Conservation (phyloP, 768 basidiomycete species). For the Mycena galericulata region DNA sequence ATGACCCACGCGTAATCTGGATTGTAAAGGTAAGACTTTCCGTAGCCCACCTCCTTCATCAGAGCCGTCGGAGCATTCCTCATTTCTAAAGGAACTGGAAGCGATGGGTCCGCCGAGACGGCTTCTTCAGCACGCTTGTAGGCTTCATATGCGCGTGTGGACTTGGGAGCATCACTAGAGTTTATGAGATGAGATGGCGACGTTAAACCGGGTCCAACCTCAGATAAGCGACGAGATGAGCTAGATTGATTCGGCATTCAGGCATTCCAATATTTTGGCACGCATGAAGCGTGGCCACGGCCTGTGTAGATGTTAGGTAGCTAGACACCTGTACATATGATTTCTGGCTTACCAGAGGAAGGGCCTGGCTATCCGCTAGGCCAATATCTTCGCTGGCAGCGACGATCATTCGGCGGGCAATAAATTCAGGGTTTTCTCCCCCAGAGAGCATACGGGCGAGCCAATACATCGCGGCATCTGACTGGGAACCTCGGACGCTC, state of each 20-base stretch:
- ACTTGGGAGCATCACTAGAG: constrained; percentile 75
- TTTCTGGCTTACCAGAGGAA: constrained; percentile 70
- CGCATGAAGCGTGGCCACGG: constrained; percentile 70
- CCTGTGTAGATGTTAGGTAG: constrained; percentile 51
- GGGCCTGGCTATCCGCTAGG: constrained; percentile 79
- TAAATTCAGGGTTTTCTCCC: constrained; percentile 85
- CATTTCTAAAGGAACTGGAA: constrained; percentile 77
- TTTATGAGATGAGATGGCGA: neutral
- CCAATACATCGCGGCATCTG: constrained; percentile 88
- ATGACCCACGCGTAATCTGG: constrained; percentile 66
- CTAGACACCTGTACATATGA: constrained; percentile 1
- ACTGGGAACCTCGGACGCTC: constrained; percentile 81
- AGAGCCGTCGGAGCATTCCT: constrained; percentile 82
- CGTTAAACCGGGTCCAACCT: constrained; percentile 41
- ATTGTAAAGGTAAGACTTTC: constrained; percentile 72
- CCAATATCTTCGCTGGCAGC: constrained; percentile 91
- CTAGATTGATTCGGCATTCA: constrained; percentile 82
- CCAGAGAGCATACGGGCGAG: constrained; percentile 84
- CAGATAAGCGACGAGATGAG: constrained; percentile 82
- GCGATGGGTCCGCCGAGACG: constrained; percentile 62
- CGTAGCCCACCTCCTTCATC: constrained; percentile 79
- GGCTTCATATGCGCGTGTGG: constrained; percentile 82
- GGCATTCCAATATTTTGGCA: constrained; percentile 85
- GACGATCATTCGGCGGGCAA: constrained; percentile 80
- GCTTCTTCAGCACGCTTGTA: constrained; percentile 77